These are phyloP conservation scores for Botrytis porri DNA, from an alignment of 2,329 filamentous ascomycete genomes.

Conservation along the genomic window DNA sequence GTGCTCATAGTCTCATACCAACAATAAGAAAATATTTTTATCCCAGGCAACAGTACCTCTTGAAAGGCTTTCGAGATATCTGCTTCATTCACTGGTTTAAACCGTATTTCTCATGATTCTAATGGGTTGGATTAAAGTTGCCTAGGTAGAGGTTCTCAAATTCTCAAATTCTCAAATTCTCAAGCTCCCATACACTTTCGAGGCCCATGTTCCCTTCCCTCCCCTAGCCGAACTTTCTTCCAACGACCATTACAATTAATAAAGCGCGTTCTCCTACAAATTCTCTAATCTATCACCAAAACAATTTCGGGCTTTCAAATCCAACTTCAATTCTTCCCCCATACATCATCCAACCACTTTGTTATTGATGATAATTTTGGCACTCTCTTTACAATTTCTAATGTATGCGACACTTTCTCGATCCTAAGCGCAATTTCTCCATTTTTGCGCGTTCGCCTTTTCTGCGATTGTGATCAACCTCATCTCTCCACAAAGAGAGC, in stretches of 20 bases:
- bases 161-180: constrained; percentile 9
- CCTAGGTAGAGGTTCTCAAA: not conserved
- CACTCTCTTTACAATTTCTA: constrained; percentile 30
- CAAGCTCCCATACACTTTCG: not conserved
- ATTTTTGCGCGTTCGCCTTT: constrained; percentile 32
- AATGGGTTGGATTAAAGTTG: constrained; percentile 19
- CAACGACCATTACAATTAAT: constrained; percentile 11
- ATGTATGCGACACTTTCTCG: constrained; percentile 32
- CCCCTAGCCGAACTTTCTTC: constrained; percentile 19
- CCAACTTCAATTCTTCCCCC: constrained; percentile 23
- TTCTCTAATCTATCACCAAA: constrained; percentile 22
- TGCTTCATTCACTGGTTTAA: constrained; percentile 16
- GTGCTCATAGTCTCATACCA: not conserved
- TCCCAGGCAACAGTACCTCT: constrained; percentile 19
- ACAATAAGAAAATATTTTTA: not conserved
- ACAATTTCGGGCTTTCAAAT: constrained; percentile 17
- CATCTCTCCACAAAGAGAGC: constrained; percentile 22
- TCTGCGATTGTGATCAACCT: constrained; percentile 32
- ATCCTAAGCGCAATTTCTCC: constrained; percentile 32
- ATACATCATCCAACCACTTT: constrained; percentile 3
- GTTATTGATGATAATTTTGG: constrained; percentile 26
- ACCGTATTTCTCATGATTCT: not conserved
- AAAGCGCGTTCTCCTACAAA: constrained; percentile 17
- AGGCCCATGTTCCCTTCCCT: not conserved
- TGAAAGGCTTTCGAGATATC: not conserved